A percentile compares a stretch with the other conserved stretches of the same genome.
These are phyloP conservation scores for Phanerochaete sordida DNA, from an alignment of 768 basidiomycete species.

Conservation along the genomic window DNA sequence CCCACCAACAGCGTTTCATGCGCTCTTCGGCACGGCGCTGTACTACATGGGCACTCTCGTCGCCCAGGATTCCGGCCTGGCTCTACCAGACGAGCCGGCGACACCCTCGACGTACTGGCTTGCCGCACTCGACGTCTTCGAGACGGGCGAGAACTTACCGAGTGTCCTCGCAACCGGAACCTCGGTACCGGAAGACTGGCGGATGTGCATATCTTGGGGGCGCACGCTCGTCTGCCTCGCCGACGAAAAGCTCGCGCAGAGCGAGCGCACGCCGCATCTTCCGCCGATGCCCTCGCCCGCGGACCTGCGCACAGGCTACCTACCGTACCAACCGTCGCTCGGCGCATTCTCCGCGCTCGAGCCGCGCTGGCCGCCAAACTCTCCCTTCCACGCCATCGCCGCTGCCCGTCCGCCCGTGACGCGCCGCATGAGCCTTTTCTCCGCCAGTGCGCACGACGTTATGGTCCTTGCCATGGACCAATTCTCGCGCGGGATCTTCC, in stretches of 20 bases:
- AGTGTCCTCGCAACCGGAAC: conserved; percentile 28
- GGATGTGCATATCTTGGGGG: conserved; percentile 65
- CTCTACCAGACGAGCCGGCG: conserved; percentile 51
- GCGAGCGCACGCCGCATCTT: neutral
- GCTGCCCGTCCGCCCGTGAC: conserved; percentile 48
- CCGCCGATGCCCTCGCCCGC: conserved; percentile 9
- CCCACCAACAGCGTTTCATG: conserved; percentile 62
- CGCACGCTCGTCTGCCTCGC: conserved; percentile 60
- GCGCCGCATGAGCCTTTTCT: conserved; percentile 41
- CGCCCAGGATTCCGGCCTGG: conserved; percentile 46
- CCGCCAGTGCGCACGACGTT: conserved; percentile 45
- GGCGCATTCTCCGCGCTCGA: conserved; percentile 20
- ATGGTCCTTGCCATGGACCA: conserved; percentile 65
- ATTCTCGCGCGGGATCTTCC: conserved; percentile 65
- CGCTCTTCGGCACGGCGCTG: conserved; percentile 59
- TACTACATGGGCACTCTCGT: conserved; percentile 64
- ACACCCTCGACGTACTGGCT: conserved; percentile 57
- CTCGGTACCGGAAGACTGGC: conserved; percentile 54
- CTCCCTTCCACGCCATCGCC: conserved; percentile 49
- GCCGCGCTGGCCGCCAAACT: conserved; percentile 48
- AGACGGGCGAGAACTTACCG: conserved; percentile 62
- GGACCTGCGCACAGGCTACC: conserved; percentile 7
- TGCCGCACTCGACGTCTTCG: conserved; percentile 67
- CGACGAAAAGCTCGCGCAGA: conserved; percentile 35
- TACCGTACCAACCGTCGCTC: neutral